A percentile compares a stretch with the other conserved stretches of the same genome.
These are phyloP conservation scores for Penicillium argentinense DNA, from an alignment of 495 filamentous ascomycete genomes.

Conservation along the genomic window DNA sequence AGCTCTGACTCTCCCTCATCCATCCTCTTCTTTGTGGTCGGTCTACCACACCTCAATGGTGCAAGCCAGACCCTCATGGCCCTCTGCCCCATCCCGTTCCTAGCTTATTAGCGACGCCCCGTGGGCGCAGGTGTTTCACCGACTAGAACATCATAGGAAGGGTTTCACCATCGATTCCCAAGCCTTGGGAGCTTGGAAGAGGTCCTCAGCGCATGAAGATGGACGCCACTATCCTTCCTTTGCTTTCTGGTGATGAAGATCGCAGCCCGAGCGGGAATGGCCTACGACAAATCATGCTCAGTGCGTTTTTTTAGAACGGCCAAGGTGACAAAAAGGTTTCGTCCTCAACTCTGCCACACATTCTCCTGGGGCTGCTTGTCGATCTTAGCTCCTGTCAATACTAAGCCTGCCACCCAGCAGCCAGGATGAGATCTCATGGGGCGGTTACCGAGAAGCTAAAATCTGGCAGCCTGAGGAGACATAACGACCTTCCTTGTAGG, in stretches of 20 bases:
- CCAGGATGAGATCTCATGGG: neutral
- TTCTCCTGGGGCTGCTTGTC: constrained; percentile 3
- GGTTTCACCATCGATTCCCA: constrained; percentile 14
- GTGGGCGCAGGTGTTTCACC: constrained; percentile 13
- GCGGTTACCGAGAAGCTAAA: constrained; percentile 9
- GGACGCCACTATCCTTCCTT: constrained; percentile 3
- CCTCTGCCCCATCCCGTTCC: neutral
- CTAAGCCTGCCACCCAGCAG: constrained; percentile 6
- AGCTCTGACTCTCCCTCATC: no score
- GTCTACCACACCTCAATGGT: no score
- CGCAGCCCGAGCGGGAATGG: constrained; percentile 8
- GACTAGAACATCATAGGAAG: constrained; percentile 16
- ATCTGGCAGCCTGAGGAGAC: constrained; percentile 4
- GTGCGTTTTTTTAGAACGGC: neutral
- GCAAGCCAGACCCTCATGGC: neutral
- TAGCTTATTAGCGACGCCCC: neutral
- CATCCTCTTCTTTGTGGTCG: no score
- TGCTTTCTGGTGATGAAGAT: constrained; percentile 6
- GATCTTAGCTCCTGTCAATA: constrained; percentile 8
- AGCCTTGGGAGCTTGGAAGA: neutral
- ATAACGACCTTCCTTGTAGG: constrained; percentile 19
- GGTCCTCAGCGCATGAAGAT: neutral
- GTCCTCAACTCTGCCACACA: neutral
- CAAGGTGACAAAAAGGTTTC: neutral
- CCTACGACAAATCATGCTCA: constrained; percentile 8